Conservation (phyloP, 495 filamentous ascomycete species). For the Cairneyella variabilis region DNA sequence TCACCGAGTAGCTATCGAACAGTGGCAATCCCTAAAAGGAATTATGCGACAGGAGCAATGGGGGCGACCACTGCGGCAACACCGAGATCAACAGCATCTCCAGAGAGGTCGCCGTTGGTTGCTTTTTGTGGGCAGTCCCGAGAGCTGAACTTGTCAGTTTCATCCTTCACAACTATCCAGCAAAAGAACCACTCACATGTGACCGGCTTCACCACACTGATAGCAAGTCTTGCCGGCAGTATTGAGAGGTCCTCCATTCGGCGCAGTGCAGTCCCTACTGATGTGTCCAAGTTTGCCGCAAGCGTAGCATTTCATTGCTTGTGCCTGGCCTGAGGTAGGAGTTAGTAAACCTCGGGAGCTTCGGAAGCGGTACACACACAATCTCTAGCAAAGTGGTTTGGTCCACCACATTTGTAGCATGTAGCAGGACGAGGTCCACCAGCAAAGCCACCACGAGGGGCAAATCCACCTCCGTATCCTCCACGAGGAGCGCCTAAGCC, state of each 20-base stretch:
- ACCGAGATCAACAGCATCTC: conserved; percentile 29
- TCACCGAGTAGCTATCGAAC: conserved; percentile 26
- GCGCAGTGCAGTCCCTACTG: conserved; percentile 85
- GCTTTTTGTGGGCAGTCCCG: conserved; percentile 34
- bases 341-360: background rate
- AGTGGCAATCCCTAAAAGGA: conserved; percentile 12
- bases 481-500: conserved; percentile 63
- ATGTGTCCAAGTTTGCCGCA: conserved; percentile 69
- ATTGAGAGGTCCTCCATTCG: conserved; percentile 93
- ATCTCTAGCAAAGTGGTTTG: conserved; percentile 97
- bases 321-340: conserved; percentile 67
- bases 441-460: conserved; percentile 66
- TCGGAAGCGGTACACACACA: conserved; percentile 39
- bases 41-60: conserved; percentile 55
- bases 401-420: conserved; percentile 99
- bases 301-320: conserved; percentile 99
- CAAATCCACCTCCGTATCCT: conserved; percentile 58
- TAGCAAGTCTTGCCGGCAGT: conserved; percentile 98
- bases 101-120: conserved; percentile 43
- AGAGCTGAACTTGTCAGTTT: conserved; percentile 8
- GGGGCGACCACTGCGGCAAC: conserved; percentile 38
- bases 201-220: conserved; percentile 89
- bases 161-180: background rate
- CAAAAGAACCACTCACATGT: conserved; percentile 50
- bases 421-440: conserved; percentile 75